Evolutionary conservation across 2,329 filamentous ascomycete genomes (phyloP), one percentile per base, ranked within the genome.

Genomic region (Metarhizium sp.): DNA sequence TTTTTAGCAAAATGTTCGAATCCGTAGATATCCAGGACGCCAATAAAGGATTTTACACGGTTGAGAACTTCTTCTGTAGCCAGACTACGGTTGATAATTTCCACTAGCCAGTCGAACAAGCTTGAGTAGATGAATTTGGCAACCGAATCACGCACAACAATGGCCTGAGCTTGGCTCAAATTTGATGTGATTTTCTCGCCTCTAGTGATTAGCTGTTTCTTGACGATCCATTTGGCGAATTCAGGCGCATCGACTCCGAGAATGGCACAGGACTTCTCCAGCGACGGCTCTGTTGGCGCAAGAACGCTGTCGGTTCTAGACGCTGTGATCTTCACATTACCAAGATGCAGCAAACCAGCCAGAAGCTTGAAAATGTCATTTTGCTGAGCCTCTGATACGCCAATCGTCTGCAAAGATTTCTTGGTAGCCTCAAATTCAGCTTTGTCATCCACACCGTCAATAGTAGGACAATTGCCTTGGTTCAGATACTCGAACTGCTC

Each of bases 1-100:
- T 99, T 99, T 78, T 96, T 97, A 59, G 94, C 92, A 67, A 99
- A 99, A 73, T 97, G 94, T 72, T 99, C 94, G 67, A 99, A 99
- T 60, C 92, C 92, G 72, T 97, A 97, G 63, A 99, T 99, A 89
- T 99, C 94, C 60, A 99, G 82, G 50, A 99, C 94, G 71, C 94
- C 94, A 65, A 99, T 99, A 72, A 99, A 99, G 2, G 90, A 92
- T 55, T 78, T 82, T 55, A 95, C 90, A 45, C 89, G 84, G 63
- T 80, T 85, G 53, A 97, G 72, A 42, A 97, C 90, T 60, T 92
- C 87, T 48, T 96, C 88, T 1, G 91, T 91, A 13, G 94, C 94
- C 63, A 99, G 77, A 68, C 91, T 92, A 63, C 78, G 78, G 75
- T 99, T 99, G 75, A 96, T 96, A 57, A 88, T 89, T 64, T 97